Base-by-base conservation (phyloP, 1,284 basidiomycete genomes). In the Cryptococcus wingfieldii region DNA sequence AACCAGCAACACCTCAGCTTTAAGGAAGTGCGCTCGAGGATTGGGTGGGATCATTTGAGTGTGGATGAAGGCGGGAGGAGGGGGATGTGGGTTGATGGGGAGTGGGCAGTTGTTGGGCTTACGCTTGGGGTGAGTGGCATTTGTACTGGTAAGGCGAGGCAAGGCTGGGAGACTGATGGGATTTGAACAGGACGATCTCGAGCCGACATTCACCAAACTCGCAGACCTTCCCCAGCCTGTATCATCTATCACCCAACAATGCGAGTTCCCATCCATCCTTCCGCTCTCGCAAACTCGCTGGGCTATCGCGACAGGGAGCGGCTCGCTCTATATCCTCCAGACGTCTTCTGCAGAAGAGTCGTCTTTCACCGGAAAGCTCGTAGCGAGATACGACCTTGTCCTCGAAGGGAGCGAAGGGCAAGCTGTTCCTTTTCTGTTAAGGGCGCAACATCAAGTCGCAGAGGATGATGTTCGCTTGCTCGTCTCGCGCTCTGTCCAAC, bases 41-140 rank as follows among this genome's bases (percentile, higher is more conserved):
- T 94, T 47, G 82, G 84, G 34, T 89, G 91, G 77, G 91, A 95
- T 66, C 92, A 94, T 69, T 80, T 95, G 3, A 75, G 80, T 10
- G 75, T 84, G 0, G 81, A 81, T 10, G 64, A 68, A 7, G 77
- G 79, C 25, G 78, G 45, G 10, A 16, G 79, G 7, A 79, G 80
- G 51, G 60, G 62, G 1, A 73, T 86, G 14, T 95, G 90, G 67
- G 77, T 94, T 34, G 90, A 93, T 67, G 78, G 79, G 34, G 80
- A 84, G 9, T 83, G 83, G 61, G 81, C 79, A 49, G 83, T 91
- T 5, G 78, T 89, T 28, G 71, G 83, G 4, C 79, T 89, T n/a
- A 77, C 80, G 49, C 59, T 90, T 18, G 75, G 81, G 58, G 74
- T 66, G 37, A 54, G 69, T 49, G 55, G 55, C 34, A 10, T 14